These are phyloP conservation scores for Daldinia grandis DNA, from an alignment of 495 filamentous ascomycete species.

Conservation along the genomic window DNA sequence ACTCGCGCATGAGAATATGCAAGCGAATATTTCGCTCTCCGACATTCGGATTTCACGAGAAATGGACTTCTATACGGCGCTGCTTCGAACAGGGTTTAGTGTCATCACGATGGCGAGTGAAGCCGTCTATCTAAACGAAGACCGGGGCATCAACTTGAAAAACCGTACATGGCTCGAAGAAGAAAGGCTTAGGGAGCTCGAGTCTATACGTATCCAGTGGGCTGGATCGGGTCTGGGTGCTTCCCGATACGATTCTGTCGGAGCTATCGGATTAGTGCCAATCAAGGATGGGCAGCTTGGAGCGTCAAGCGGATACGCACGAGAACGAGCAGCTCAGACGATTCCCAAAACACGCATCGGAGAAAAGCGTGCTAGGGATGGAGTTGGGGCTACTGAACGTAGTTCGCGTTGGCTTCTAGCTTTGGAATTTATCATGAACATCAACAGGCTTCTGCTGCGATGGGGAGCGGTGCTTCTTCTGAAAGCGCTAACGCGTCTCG, in stretches of 20 bases:
- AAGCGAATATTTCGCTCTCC: slow-evolving; percentile 84
- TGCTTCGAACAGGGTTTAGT: slow-evolving; percentile 84
- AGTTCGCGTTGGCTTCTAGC: slow-evolving; percentile 77
- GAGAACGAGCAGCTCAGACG: slow-evolving; percentile 67
- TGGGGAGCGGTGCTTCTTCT: slow-evolving; percentile 65
- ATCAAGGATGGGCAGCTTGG: slow-evolving; percentile 55
- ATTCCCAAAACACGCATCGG: slow-evolving; percentile 58
- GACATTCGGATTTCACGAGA: slow-evolving; percentile 79
- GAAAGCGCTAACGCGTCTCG: slow-evolving; percentile 64
- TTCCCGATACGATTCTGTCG: slow-evolving; percentile 56
- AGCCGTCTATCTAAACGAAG: slow-evolving; percentile 94
- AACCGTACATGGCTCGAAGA: slow-evolving; percentile 93
- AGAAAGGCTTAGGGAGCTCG: slow-evolving; percentile 72
- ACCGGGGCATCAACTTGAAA: slow-evolving; percentile 73
- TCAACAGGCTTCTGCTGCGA: slow-evolving; percentile 70
- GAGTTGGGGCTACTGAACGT: slow-evolving; percentile 78
- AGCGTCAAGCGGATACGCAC: slow-evolving; percentile 69
- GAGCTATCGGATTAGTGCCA: slow-evolving; percentile 61
- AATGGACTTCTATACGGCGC: slow-evolving; percentile 94
- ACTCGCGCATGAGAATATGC: slow-evolving; percentile 84
- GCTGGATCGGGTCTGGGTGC: slow-evolving; percentile 53
- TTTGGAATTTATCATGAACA: slow-evolving; percentile 75
- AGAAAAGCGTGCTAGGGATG: slow-evolving; percentile 62
- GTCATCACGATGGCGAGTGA: slow-evolving; percentile 92
- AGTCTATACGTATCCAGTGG: slow-evolving; percentile 64